Percentiles rank a stretch among this genome's conserved stretches.
These are phyloP conservation scores for Metschnikowia bowlesiae DNA, from an alignment of 805 yeast genomes.

Conservation along the genomic window DNA sequence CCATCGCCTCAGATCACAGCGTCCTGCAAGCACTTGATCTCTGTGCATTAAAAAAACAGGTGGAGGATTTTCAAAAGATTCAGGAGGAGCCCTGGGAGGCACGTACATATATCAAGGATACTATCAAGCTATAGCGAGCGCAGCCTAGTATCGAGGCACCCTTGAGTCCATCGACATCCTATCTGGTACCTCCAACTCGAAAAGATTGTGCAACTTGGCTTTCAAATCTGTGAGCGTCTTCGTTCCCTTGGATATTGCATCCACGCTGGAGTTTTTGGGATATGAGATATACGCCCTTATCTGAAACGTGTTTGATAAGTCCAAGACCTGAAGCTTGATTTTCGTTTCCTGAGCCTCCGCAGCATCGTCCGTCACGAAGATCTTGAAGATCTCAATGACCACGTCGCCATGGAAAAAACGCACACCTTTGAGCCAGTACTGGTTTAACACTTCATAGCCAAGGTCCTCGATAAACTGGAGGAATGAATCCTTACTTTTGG, in stretches of 20 bases:
- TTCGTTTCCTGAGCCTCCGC: conserved; percentile 19
- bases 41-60: conserved; percentile 9
- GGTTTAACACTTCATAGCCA: conserved; percentile 65
- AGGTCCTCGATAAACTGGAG: conserved; percentile 50
- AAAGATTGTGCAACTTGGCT: conserved; percentile 60
- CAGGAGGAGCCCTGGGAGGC: conserved; percentile 1
- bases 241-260: conserved; percentile 60
- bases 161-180: conserved; percentile 79
- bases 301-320: conserved; percentile 52
- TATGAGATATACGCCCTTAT: conserved; percentile 69
- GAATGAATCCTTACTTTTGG: conserved; percentile 31
- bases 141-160: conserved; percentile 24
- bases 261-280: conserved; percentile 69
- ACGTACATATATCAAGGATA: neutral
- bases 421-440: conserved; percentile 58
- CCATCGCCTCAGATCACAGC: conserved; percentile 31
- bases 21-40: conserved; percentile 23
- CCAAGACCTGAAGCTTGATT: conserved; percentile 38
- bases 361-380: conserved; percentile 36
- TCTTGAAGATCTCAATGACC: conserved; percentile 54
- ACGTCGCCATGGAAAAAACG: conserved; percentile 59
- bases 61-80: conserved; percentile 5
- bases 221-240: conserved; percentile 59
- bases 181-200: conserved; percentile 71
- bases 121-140: conserved; percentile 3